Evolutionary conservation across 345 rosid genomes (phyloP), one percentile per base, ranked within the genome.

Genomic region (Cardiospermum halicacabum): DNA sequence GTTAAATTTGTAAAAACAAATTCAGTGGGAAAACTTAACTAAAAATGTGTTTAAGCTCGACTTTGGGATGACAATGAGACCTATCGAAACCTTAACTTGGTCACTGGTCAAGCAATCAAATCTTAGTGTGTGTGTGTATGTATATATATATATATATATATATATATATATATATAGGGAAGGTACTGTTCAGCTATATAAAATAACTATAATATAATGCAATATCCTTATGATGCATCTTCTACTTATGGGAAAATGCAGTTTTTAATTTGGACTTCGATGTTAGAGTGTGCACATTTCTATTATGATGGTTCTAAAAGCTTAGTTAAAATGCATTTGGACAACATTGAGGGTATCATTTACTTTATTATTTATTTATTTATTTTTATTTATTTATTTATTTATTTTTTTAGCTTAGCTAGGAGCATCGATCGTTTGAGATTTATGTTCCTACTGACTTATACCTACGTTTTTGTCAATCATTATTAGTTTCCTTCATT

Each of bases 401-500:
- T n/a, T n/a, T n/a, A n/a, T n/a, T n/a, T n/a, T 19, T 39, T 19
- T 53, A 16, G 37, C n/a, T 4, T 25, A 32, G 25, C 31, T 53
- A 7, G 16, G 19, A 21, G 30, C 47, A 32, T 48, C 27, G 49
- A 32, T 18, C 4, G n/a, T 39, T 26, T n/a, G 54, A 39, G 8
- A 40, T 31, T 26, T 59, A 45, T 60, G 27, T 34, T 66, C 53
- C 27, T 60, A 43, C 24, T 27, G 51, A 53, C 65, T 21, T 45
- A 42, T 58, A 39, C 51, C 30, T 45, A n/a, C n/a, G n/a, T n/a
- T n/a, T n/a, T n/a, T 11, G 21, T 31, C 51, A 6, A 30, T 21
- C 43, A n/a, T n/a, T n/a, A n/a, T n/a, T n/a, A n/a, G n/a, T n/a
- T n/a, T n/a, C n/a, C n/a, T n/a, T n/a, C n/a, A n/a, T n/a, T n/a